Evolutionary conservation across 176 grass and related monocot species (phyloP).

Genomic region (Cocos nucifera): DNA sequence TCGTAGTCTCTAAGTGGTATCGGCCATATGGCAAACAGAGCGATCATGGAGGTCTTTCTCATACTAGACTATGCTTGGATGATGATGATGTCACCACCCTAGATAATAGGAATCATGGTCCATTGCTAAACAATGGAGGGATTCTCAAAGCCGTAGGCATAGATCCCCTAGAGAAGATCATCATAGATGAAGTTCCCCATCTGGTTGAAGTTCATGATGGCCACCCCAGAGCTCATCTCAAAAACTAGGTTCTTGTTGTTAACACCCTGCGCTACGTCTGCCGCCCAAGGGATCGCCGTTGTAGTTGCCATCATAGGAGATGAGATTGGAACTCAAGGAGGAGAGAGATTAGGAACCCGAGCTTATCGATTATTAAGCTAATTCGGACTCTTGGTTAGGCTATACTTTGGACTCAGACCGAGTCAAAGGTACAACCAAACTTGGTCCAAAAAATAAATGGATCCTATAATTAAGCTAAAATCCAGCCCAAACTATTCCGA

Average conservation of each 20-base stretch:
- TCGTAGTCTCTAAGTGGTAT: neutral
- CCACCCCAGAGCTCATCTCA: constrained; percentile 76
- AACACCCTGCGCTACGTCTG: too few species aligned
- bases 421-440: too few species aligned
- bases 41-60: constrained; percentile 1
- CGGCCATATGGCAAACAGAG: neutral
- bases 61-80: neutral
- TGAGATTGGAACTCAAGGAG: neutral
- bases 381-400: too few species aligned
- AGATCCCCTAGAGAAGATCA: constrained; percentile 47
- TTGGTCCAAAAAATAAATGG: too few species aligned
- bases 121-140: neutral
- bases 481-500: too few species aligned
- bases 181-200: constrained; percentile 94
- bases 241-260: constrained; percentile 75
- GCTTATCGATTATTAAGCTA: too few species aligned
- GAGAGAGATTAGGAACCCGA: neutral
- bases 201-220: constrained; percentile 75
- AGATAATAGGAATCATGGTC: neutral
- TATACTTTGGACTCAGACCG: too few species aligned
- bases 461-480: too few species aligned
- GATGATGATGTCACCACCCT: neutral
- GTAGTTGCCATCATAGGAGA: constrained; percentile 9
- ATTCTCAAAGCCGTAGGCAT: neutral
- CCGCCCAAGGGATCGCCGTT: constrained; percentile 18